Evolutionary conservation across 163 green algal genomes (phyloP).

Genomic region (Smithsoniella earleae): DNA sequence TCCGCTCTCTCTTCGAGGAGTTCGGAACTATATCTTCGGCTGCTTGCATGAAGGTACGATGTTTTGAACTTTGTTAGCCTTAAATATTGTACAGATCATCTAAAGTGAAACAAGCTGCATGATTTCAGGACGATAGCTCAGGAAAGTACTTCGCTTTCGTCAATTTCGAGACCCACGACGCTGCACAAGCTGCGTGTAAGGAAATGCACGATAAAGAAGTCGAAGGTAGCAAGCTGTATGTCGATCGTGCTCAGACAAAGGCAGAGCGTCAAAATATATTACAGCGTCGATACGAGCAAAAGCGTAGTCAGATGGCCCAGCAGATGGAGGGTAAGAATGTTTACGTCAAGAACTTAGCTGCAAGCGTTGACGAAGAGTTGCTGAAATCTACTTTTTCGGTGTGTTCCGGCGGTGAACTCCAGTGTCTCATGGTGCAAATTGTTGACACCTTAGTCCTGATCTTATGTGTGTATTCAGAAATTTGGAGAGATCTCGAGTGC

Average conservation of each 20-base stretch:
- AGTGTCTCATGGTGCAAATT: neutral
- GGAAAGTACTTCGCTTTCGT: conserved; percentile 93
- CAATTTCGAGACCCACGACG: conserved; percentile 78
- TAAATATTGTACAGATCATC: too few relatives aligned
- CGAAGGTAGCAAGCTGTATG: conserved; percentile 72
- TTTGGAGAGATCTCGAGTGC: conserved; percentile 39
- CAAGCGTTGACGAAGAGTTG: conserved; percentile 77
- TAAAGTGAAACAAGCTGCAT: too few relatives aligned
- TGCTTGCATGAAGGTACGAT: conserved; percentile 18
- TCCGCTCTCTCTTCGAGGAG: neutral
- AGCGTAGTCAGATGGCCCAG: conserved; percentile 25
- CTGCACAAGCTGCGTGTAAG: conserved; percentile 70
- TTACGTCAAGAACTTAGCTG: conserved; percentile 94
- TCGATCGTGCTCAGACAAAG: conserved; percentile 93
- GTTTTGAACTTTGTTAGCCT: too few relatives aligned
- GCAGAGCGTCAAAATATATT: conserved; percentile 72
- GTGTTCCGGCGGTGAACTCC: too few relatives aligned
- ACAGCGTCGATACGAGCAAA: conserved; percentile 39
- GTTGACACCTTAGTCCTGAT: neutral
- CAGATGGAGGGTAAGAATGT: conserved; percentile 60
- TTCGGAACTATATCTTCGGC: conserved; percentile 87
- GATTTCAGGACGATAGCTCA: neutral
- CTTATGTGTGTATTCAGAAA: neutral
- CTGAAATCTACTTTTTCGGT: conserved; percentile 73
- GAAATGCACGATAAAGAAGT: conserved; percentile 87